Evolutionary conservation across 441 rosid genomes (phyloP).

Genomic region (Croton setiger): DNA sequence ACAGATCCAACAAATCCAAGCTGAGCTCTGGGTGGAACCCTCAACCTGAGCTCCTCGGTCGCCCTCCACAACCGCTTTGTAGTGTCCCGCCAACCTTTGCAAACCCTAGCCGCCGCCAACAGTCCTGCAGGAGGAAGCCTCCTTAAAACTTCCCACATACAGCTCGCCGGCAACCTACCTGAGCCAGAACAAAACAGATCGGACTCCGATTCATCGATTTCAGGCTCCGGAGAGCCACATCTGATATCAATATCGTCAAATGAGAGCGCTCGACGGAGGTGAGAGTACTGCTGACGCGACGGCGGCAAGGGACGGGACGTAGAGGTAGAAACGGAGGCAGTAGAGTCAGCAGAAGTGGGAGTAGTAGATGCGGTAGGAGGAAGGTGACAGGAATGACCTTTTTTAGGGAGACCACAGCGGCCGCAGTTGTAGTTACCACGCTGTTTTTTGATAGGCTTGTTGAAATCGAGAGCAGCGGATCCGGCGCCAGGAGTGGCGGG

Average conservation of each 20-base stretch:
- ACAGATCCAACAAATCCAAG: constrained; percentile 74
- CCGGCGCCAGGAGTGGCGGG: constrained; percentile 40
- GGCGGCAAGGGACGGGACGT: constrained; percentile 17
- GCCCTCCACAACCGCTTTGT: constrained; percentile 74
- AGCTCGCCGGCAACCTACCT: constrained; percentile 47
- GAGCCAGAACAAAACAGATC: constrained; percentile 37
- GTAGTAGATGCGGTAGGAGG: constrained; percentile 22
- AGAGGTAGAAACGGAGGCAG: constrained; percentile 51
- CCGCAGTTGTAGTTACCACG: constrained; percentile 95
- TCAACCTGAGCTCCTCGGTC: constrained; percentile 74
- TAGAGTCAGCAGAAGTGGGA: constrained; percentile 36
- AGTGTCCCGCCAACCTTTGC: constrained; percentile 83
- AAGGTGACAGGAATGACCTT: constrained; percentile 67
- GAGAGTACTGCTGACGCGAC: constrained; percentile 42
- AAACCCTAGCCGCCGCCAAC: constrained; percentile 69
- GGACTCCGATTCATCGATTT: constrained; percentile 27
- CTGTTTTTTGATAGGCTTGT: constrained; percentile 38
- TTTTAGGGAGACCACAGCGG: constrained; percentile 93
- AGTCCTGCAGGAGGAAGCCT: constrained; percentile 69
- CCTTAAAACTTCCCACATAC: constrained; percentile 77
- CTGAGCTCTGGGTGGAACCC: constrained; percentile 63
- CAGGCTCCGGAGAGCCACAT: constrained; percentile 43
- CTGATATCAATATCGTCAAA: constrained; percentile 65
- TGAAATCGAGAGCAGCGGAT: constrained; percentile 40
- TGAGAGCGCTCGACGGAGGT: constrained; percentile 67